Conservation (phyloP, 225 moss, liverwort and hornwort species). For the Sphagnum contortum region DNA sequence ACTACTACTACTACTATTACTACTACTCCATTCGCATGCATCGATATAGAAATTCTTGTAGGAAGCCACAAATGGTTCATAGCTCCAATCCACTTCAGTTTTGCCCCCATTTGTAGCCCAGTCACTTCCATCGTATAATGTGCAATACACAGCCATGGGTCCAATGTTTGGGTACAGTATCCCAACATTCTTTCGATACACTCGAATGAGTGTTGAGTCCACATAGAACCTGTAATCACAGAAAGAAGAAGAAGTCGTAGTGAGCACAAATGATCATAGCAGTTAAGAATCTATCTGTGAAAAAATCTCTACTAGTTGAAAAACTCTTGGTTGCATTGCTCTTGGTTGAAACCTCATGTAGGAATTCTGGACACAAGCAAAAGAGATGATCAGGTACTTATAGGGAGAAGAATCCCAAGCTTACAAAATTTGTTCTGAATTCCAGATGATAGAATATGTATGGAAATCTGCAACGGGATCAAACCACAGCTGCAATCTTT, state of each 20-base stretch:
- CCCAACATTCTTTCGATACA: slow-evolving; percentile 4
- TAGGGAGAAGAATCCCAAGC: neutral
- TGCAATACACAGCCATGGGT: slow-evolving; percentile 14
- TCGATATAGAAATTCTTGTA: slow-evolving; percentile 16
- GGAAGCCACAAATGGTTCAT: slow-evolving; percentile 21
- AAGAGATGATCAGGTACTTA: too few species aligned
- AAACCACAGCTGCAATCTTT: slow-evolving; percentile 54
- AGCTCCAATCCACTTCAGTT: slow-evolving; percentile 14
- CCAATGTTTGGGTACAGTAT: slow-evolving; percentile 13
- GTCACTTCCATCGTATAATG: slow-evolving; percentile 19
- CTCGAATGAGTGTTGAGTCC: slow-evolving; percentile 7
- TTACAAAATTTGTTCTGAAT: slow-evolving; percentile 47
- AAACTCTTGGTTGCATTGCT: too few species aligned
- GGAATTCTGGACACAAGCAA: too few species aligned
- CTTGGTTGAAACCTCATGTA: too few species aligned
- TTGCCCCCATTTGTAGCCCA: slow-evolving; percentile 42
- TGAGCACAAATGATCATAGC: too few species aligned
- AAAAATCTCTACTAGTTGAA: too few species aligned
- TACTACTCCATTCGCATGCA: slow-evolving; percentile 11
- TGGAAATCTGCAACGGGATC: slow-evolving; percentile 51
- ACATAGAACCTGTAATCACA: slow-evolving; percentile 5
- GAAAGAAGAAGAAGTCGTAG: too few species aligned
- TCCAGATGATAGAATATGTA: slow-evolving; percentile 58
- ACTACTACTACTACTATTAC: too few species aligned
- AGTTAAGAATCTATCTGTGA: too few species aligned